Evolutionary conservation across 768 basidiomycete species (phyloP).

Genomic region (Lyophyllum shimeji): DNA sequence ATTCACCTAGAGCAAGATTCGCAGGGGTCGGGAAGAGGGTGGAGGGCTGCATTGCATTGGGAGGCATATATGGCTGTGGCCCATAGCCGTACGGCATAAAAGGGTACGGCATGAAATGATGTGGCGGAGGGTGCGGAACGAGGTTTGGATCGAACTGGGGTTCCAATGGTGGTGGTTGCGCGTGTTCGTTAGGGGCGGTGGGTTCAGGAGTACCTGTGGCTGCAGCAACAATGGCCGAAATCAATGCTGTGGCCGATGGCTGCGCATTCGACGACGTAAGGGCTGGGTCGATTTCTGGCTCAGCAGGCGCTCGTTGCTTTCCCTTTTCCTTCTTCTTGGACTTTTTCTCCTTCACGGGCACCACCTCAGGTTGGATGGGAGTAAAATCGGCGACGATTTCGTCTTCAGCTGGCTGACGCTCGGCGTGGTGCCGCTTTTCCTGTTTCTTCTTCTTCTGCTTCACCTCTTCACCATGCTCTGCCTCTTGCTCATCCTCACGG

Average conservation of each 20-base stretch:
- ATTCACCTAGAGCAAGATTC: slow-evolving; percentile 32
- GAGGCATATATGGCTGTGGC: slow-evolving; percentile 20
- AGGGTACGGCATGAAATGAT: slow-evolving; percentile 30
- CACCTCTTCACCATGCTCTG: slow-evolving; percentile 14
- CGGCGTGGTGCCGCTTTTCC: slow-evolving; percentile 28
- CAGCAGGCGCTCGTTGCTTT: slow-evolving; percentile 25
- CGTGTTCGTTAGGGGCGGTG: slow-evolving; percentile 10
- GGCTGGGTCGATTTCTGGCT: slow-evolving; percentile 20
- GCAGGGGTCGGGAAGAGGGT: slow-evolving; percentile 24
- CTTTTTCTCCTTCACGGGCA: slow-evolving; percentile 26
- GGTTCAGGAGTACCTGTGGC: slow-evolving; percentile 49
- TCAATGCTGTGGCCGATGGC: slow-evolving; percentile 54
- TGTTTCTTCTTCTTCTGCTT: slow-evolving; percentile 28
- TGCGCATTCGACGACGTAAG: slow-evolving; percentile 36
- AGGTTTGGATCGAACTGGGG: slow-evolving; percentile 25
- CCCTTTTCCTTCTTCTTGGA: slow-evolving; percentile 33
- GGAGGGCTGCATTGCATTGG: slow-evolving; percentile 16
- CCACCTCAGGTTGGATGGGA: not conserved
- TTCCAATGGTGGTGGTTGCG: slow-evolving; percentile 18
- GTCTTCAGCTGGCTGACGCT: slow-evolving; percentile 3
- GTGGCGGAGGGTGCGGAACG: slow-evolving; percentile 31
- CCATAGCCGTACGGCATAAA: slow-evolving; percentile 31
- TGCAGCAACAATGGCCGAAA: slow-evolving; percentile 66
- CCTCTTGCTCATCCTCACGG: slow-evolving; percentile 25
- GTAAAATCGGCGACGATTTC: not conserved